Evolutionary conservation across 176 grass and related monocot species (phyloP).

Genomic region (Carex parvula): DNA sequence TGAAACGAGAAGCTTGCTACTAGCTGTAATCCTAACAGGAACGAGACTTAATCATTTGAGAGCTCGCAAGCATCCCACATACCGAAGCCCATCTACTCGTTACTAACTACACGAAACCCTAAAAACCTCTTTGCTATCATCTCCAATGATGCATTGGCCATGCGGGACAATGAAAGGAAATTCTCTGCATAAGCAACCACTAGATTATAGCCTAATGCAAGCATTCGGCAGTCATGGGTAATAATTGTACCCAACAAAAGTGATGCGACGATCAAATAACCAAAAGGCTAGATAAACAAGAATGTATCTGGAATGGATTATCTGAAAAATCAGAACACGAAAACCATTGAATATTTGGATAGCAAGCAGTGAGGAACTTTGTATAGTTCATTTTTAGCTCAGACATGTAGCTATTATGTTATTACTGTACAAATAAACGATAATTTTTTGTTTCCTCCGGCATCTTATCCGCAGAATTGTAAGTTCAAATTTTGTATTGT

Average conservation of each 20-base stretch:
- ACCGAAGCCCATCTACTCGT: too few species aligned
- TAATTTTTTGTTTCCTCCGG: too few species aligned
- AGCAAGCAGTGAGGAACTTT: not conserved
- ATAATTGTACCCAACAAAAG: slow-evolving; percentile 25
- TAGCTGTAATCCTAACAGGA: slow-evolving; percentile 19
- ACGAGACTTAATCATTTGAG: slow-evolving; percentile 30
- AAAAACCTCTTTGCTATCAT: slow-evolving; percentile 29
- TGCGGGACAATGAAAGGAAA: not conserved
- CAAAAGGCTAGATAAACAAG: not conserved
- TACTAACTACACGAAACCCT: not conserved
- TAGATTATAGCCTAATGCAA: slow-evolving; percentile 20
- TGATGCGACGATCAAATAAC: slow-evolving; percentile 32
- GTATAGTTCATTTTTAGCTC: too few species aligned
- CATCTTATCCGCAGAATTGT: too few species aligned
- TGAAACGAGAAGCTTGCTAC: not conserved
- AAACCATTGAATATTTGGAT: slow-evolving; percentile 42
- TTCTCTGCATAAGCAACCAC: not conserved
- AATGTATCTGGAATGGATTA: slow-evolving; percentile 9
- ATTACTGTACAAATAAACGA: too few species aligned
- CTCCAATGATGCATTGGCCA: slow-evolving; percentile 40
- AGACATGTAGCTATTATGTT: too few species aligned
- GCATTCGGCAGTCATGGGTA: slow-evolving; percentile 16
- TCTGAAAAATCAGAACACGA: slow-evolving; percentile 41
- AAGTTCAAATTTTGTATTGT: too few species aligned
- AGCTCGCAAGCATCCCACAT: slow-evolving; percentile 26